A percentile compares a stretch with the other conserved stretches of the same genome.
These are phyloP conservation scores for Linnemannia zychae DNA, from an alignment of 192 early-diverging fungal genomes.

Conservation along the genomic window DNA sequence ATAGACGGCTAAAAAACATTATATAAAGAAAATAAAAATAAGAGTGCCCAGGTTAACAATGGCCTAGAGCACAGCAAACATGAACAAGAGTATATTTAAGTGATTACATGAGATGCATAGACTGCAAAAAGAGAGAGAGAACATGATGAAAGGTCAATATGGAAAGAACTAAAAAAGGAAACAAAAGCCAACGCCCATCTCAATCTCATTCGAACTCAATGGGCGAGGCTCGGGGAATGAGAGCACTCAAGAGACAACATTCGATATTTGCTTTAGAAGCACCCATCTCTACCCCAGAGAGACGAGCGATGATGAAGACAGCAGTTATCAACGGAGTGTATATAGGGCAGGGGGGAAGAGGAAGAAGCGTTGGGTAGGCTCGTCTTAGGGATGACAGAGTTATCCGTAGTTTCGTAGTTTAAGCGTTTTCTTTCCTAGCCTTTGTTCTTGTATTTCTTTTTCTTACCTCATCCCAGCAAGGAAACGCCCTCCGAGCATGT, in stretches of 20 bases:
- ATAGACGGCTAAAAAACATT: conserved; percentile 57
- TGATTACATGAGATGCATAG: not conserved
- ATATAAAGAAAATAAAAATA: not conserved
- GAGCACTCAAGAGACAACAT: not conserved
- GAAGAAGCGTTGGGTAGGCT: not conserved
- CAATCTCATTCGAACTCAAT: not conserved
- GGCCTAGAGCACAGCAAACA: not conserved
- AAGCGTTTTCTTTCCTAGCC: not conserved
- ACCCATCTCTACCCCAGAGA: not conserved
- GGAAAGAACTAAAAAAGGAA: not conserved
- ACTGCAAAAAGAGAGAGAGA: not conserved
- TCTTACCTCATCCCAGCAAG: conserved; percentile 91
- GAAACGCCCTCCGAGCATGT: conserved; percentile 90
- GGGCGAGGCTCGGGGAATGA: not conserved
- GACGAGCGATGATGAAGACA: not conserved
- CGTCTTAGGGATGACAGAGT: not conserved
- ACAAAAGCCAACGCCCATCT: not conserved
- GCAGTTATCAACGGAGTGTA: not conserved
- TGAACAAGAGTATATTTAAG: not conserved
- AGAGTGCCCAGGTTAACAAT: not conserved
- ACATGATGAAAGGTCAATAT: not conserved
- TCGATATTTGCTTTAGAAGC: not conserved
- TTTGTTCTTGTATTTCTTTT: not conserved
- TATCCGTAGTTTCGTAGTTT: not conserved
- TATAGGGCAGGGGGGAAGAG: not conserved